Evolutionary conservation across 208 protist species (phyloP).

Genomic region (Ichthyophonus hoferi): DNA sequence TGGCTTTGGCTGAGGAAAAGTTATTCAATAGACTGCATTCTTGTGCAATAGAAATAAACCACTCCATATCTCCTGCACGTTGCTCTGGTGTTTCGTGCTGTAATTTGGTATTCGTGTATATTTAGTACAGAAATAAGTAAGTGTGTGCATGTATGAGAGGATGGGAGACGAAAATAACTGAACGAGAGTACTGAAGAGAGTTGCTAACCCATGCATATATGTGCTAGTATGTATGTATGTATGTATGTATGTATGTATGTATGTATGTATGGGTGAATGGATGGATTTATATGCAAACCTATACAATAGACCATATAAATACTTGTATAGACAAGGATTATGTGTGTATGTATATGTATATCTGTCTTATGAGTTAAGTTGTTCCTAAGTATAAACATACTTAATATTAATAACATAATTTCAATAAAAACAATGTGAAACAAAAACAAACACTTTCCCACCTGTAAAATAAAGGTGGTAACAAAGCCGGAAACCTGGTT

Average conservation of each 20-base stretch:
- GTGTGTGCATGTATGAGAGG: too few relatives aligned
- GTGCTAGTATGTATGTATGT: too few relatives aligned
- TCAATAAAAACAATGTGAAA: background rate
- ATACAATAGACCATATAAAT: too few relatives aligned
- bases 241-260: background rate
- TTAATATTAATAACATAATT: constrained; percentile 3
- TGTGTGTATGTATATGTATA: background rate
- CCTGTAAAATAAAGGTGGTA: constrained; percentile 49
- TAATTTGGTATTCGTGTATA: too few relatives aligned
- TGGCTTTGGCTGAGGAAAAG: constrained; percentile 58
- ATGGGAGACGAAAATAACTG: too few relatives aligned
- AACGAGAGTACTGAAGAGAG: too few relatives aligned
- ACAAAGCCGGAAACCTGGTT: constrained; percentile 49
- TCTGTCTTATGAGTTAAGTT: too few relatives aligned
- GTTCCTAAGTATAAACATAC: too few relatives aligned
- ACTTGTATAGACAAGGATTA: too few relatives aligned
- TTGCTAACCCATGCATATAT: too few relatives aligned
- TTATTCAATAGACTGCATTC: constrained; percentile 56
- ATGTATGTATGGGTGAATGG: background rate
- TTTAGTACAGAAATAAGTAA: too few relatives aligned
- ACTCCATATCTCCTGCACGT: constrained; percentile 43
- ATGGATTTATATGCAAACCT: too few relatives aligned
- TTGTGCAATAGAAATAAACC: constrained; percentile 53
- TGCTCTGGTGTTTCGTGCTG: constrained; percentile 37
- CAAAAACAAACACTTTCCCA: background rate